Conservation (phyloP, 306 rosid genomes). For the Trichosanthes cucumerina region DNA sequence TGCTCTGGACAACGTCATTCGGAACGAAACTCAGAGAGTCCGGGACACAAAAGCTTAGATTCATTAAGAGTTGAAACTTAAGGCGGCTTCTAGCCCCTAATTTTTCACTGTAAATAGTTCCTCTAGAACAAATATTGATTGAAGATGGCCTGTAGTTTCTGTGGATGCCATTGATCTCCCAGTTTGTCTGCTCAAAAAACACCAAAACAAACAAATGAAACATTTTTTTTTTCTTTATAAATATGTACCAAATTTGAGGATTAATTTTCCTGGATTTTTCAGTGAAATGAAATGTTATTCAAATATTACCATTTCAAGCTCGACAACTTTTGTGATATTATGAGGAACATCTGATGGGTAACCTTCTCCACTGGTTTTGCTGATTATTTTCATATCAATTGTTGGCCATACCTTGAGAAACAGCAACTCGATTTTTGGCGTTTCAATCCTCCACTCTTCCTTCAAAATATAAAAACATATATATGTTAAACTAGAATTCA, state of each 20-base stretch:
- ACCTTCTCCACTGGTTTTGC: slow-evolving; percentile 39
- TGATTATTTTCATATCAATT: slow-evolving; percentile 19
- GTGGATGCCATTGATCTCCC: not conserved
- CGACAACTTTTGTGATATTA: slow-evolving; percentile 25
- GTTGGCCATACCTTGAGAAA: slow-evolving; percentile 23
- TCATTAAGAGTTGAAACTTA: not conserved
- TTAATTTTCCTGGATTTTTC: no score
- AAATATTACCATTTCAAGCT: slow-evolving; percentile 39
- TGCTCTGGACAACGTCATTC: not conserved
- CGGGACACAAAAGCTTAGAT: not conserved
- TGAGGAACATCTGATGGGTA: slow-evolving; percentile 39
- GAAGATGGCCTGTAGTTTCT: not conserved
- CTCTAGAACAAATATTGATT: not conserved
- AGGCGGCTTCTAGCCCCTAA: not conserved
- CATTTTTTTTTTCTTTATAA: slow-evolving; percentile 28
- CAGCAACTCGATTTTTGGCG: slow-evolving; percentile 27
- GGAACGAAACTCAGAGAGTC: not conserved
- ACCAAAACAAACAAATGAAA: not conserved
- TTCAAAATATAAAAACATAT: slow-evolving; percentile 4
- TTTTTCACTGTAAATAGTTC: not conserved
- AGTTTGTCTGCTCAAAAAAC: not conserved
- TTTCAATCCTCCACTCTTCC: slow-evolving; percentile 43
- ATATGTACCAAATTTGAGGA: not conserved
- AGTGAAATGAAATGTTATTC: not conserved
- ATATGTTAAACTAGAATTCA: no score